Base-by-base conservation (phyloP, 768 basidiomycete genomes). In the Guyanaporus albipodus region DNA sequence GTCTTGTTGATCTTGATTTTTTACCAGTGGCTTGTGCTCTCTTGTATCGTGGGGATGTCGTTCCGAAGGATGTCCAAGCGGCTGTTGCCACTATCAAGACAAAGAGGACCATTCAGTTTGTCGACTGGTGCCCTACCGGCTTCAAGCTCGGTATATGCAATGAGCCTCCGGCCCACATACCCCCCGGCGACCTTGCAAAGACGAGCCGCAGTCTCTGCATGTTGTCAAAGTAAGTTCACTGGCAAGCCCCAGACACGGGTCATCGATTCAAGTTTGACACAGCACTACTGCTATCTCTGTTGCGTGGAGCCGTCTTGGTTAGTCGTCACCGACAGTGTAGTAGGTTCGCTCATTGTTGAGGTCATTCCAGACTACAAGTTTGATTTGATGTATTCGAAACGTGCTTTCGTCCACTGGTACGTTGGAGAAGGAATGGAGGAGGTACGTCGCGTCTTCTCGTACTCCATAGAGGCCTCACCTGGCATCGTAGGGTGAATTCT, bases 391-490 rank as follows among this genome's bases (percentile, higher is more conserved):
- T 98, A 95, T 77, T 94, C 93, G 52, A 96, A 91, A 69, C 88
- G 89, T 67, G 90, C 90, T 38, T 91, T 91, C 54, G 85, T 88
- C 21, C 86, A 89, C 67, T 88, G 91, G 92, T 95, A 94, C 62
- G 94, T 96, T 53, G 94, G 94, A 64, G 94, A 98, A 73, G 95
- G 95, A 76, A 97, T 98, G 95, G 95, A 97, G 67, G 95, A 98
- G 76, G 80, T 74, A 51, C 26, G 67, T 54, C 8, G 8, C 42
- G 40, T 45, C 15, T 32, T 46, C 15, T 28, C 29, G 44, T 21
- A 15, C 14, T 46, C 35, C 23, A 44, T n/a, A n/a, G 34, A 8
- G 17, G 10, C 12, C 55, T 60, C 15, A 65, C 33, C 12, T 6
- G n/a, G 10, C 4, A 21, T 36, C 44, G n/a, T 40, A 81, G 75